phyloP scores from a whole-genome alignment of 1,284 basidiomycete genomes.

The Microbotryum scabiosae region DNA sequence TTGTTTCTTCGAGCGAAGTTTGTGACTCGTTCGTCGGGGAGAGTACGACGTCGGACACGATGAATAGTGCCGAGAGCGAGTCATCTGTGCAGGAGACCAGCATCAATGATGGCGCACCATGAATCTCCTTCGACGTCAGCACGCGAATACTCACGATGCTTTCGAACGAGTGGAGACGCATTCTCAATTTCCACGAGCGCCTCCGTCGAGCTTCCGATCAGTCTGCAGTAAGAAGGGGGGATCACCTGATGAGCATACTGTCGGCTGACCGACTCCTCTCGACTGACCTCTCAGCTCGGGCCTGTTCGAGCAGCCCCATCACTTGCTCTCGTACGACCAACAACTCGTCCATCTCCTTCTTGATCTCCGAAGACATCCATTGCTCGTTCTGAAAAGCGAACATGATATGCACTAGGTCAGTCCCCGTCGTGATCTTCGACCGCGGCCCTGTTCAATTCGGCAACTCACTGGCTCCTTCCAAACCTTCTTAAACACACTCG shows the following conservation, averaged over 20 bases:
- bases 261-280: no score
- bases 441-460: neutral
- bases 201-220: slow-evolving; percentile 62
- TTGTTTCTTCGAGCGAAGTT: slow-evolving; percentile 34
- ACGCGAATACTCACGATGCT: slow-evolving; percentile 29
- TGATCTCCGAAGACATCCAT: slow-evolving; percentile 46
- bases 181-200: slow-evolving; percentile 52
- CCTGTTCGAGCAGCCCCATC: slow-evolving; percentile 57
- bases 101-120: neutral
- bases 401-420: no score
- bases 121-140: slow-evolving; percentile 11
- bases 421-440: neutral
- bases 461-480: slow-evolving; percentile 53
- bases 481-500: slow-evolving; percentile 55
- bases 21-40: slow-evolving; percentile 49
- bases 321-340: slow-evolving; percentile 52
- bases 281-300: slow-evolving; percentile 59
- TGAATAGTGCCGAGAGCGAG: slow-evolving; percentile 62
- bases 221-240: slow-evolving; percentile 42
- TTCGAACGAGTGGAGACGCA: slow-evolving; percentile 7
- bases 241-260: neutral
- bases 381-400: no score
- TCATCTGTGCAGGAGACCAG: slow-evolving; percentile 43
- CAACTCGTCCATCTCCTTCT: slow-evolving; percentile 54
- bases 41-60: slow-evolving; percentile 58